phyloP scores from a whole-genome alignment of 805 yeast genomes.

The Cephaloascus fragrans region DNA sequence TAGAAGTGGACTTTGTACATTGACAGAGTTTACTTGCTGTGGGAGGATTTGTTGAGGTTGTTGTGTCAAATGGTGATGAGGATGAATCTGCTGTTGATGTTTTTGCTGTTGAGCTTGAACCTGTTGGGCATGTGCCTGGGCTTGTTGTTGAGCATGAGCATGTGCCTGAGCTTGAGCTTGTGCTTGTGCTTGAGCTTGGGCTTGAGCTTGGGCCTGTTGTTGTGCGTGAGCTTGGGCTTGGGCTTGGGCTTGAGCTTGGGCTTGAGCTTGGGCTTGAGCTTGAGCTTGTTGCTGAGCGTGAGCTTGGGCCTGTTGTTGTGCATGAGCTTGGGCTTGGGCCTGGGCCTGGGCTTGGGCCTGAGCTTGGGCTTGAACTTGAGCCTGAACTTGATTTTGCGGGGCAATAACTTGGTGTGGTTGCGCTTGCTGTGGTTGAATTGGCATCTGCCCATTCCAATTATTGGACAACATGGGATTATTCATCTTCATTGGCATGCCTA shows the following conservation, averaged over 20 bases:
- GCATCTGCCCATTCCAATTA: background rate
- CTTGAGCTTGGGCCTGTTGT: background rate
- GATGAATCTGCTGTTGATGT: slow-evolving; percentile 8
- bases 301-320: slow-evolving; percentile 6
- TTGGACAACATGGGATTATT: no score
- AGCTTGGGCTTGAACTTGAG: background rate
- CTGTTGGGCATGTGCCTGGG: background rate
- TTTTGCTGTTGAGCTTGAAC: slow-evolving; percentile 6
- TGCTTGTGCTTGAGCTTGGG: slow-evolving; percentile 7
- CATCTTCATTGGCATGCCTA: no score
- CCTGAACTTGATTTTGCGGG: slow-evolving; percentile 6
- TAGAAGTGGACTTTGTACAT: background rate
- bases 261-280: slow-evolving; percentile 2
- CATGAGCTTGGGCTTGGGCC: slow-evolving; percentile 8
- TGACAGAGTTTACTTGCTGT: background rate
- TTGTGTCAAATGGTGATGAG: background rate
- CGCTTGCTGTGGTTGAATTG: background rate
- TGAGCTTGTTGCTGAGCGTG: background rate
- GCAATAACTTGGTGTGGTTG: slow-evolving; percentile 1
- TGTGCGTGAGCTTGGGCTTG: slow-evolving; percentile 5
- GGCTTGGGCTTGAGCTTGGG: slow-evolving; percentile 7
- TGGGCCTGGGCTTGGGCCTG: background rate
- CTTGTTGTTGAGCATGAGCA: slow-evolving; percentile 1
- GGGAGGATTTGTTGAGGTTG: background rate
- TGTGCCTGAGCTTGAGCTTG: slow-evolving; percentile 6